These are phyloP conservation scores for Musa balbisiana DNA, from an alignment of 202 grass and related monocot species.

Conservation along the genomic window DNA sequence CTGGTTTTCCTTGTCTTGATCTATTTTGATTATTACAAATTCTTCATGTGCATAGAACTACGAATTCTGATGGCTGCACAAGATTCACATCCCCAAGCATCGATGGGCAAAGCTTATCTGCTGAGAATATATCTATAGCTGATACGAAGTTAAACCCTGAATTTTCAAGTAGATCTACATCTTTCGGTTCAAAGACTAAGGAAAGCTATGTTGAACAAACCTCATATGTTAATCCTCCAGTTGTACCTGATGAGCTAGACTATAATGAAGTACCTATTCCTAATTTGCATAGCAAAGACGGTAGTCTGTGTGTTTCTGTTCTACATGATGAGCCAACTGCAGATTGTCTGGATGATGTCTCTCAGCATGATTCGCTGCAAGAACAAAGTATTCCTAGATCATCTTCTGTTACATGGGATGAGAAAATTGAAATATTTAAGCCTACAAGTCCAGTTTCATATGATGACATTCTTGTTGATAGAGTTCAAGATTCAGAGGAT, in stretches of 20 bases:
- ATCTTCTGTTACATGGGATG: conserved; percentile 20
- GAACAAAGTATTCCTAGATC: conserved; percentile 4
- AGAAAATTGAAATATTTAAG: conserved; percentile 16
- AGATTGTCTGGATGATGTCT: background rate
- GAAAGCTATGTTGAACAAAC: conserved; percentile 54
- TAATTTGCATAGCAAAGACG: conserved; percentile 26
- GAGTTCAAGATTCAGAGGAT: conserved; percentile 8
- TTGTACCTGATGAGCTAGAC: conserved; percentile 37
- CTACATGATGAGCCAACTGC: conserved; percentile 20
- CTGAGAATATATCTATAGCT: conserved; percentile 57
- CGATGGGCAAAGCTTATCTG: conserved; percentile 44
- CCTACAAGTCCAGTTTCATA: conserved; percentile 9
- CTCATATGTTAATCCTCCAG: conserved; percentile 36
- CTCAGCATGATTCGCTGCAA: conserved; percentile 1
- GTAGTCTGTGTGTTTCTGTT: conserved; percentile 22
- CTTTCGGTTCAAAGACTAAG: conserved; percentile 65
- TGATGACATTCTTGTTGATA: conserved; percentile 14
- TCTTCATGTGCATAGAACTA: conserved; percentile 13
- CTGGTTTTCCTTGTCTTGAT: conserved; percentile 10
- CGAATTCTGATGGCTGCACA: conserved; percentile 31
- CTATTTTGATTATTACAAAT: conserved; percentile 4
- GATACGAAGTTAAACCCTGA: conserved; percentile 62
- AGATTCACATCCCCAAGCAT: conserved; percentile 56
- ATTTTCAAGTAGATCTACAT: conserved; percentile 76
- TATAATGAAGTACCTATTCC: conserved; percentile 34